Conservation (phyloP, 2,329 filamentous ascomycete species). For the Sporothrix pseudoabietina region DNA sequence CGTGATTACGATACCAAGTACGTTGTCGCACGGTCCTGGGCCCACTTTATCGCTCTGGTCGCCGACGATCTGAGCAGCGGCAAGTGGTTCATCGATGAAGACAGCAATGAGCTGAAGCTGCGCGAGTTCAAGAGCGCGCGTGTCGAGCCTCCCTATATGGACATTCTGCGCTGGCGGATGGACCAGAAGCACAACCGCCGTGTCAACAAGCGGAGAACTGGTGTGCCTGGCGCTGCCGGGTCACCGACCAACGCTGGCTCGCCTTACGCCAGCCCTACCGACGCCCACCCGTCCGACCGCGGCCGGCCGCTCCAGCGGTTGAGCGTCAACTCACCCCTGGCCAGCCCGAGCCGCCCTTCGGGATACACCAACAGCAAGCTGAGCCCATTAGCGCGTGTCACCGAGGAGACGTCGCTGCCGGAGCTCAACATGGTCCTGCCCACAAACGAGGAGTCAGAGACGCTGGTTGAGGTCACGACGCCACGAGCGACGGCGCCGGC, state of each 20-base stretch:
- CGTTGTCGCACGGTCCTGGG: conserved; percentile 91
- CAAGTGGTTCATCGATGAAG: conserved; percentile 91
- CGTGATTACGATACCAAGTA: conserved; percentile 99
- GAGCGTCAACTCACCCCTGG: conserved; percentile 63
- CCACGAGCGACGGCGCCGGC: conserved; percentile 41
- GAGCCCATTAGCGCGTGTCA: conserved; percentile 72
- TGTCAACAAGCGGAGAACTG: conserved; percentile 57
- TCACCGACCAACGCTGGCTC: conserved; percentile 56
- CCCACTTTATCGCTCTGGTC: conserved; percentile 78
- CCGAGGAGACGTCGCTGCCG: conserved; percentile 62
- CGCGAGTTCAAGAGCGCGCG: conserved; percentile 86
- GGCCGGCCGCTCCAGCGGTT: conserved; percentile 73
- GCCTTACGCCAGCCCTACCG: conserved; percentile 67
- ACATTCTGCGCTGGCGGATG: conserved; percentile 90
- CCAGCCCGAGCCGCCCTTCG: conserved; percentile 60
- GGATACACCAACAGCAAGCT: conserved; percentile 58
- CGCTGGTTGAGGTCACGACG: conserved; percentile 60
- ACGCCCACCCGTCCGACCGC: conserved; percentile 60
- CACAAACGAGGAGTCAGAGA: conserved; percentile 49
- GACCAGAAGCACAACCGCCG: conserved; percentile 90
- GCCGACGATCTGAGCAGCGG: conserved; percentile 89
- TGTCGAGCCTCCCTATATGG: conserved; percentile 90
- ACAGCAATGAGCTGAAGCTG: conserved; percentile 86
- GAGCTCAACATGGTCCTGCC: conserved; percentile 40
- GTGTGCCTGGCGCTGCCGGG: conserved; percentile 43